A percentile compares a stretch with the other conserved stretches of the same genome.
phyloP scores from a whole-genome alignment of 305 asterid genomes.

The Salvia sclarea region DNA sequence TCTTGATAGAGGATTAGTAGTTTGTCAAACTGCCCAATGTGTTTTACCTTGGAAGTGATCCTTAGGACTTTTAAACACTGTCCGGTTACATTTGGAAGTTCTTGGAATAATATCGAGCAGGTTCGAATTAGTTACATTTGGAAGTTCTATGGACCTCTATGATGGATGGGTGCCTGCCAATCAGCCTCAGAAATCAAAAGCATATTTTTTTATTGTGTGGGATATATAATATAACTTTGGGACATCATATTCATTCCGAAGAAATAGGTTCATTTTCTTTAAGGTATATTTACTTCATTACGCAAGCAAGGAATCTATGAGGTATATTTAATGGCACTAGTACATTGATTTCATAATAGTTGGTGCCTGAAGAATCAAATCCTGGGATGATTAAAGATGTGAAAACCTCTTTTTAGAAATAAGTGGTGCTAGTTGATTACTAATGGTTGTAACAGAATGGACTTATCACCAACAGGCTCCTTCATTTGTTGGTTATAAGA shows the following conservation, averaged over 20 bases:
- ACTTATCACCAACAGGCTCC: conserved; percentile 12
- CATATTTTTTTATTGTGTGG: not conserved
- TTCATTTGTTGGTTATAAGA: conserved; percentile 7
- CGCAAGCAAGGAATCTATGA: not conserved
- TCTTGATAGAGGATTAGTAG: not conserved
- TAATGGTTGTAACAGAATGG: not conserved
- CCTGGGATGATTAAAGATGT: not conserved
- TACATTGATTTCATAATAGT: not conserved
- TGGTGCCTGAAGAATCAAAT: not conserved
- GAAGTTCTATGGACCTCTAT: not conserved
- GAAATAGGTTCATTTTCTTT: not conserved
- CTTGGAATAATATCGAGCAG: not conserved
- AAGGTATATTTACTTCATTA: not conserved
- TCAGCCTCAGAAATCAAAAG: not conserved
- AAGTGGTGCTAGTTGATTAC: conserved; percentile 1
- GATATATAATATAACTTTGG: not conserved
- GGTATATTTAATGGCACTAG: not conserved
- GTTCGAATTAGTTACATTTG: not conserved
- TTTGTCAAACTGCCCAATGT: not conserved
- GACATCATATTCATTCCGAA: conserved; percentile 23
- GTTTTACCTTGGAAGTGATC: not conserved
- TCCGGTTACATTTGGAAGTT: not conserved
- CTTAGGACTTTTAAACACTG: not conserved
- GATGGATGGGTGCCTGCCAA: conserved; percentile 2
- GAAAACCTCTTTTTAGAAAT: not conserved